Evolutionary conservation across 2,329 filamentous ascomycete genomes (phyloP).

Genomic region (Orbilia oligospora): DNA sequence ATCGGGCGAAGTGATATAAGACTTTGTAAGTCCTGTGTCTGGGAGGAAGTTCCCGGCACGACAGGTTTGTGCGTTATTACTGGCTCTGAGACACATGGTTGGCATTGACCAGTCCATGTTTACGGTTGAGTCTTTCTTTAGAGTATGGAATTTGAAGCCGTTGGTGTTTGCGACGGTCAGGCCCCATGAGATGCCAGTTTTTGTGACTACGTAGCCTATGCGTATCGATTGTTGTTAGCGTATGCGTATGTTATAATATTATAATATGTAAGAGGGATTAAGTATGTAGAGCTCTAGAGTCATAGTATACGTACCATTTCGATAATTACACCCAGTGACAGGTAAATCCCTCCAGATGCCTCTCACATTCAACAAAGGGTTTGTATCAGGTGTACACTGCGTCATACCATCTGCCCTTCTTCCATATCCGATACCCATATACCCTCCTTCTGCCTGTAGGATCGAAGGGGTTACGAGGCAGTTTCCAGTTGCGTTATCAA

Average conservation of each 20-base stretch:
- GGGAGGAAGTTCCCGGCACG: slow-evolving; percentile 35
- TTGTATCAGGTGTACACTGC: slow-evolving; percentile 34
- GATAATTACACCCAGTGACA: slow-evolving; percentile 13
- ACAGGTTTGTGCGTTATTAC: slow-evolving; percentile 12
- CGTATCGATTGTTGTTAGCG: neutral
- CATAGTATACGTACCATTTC: slow-evolving; percentile 27
- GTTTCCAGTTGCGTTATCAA: slow-evolving; percentile 18
- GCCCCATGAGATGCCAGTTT: slow-evolving; percentile 37
- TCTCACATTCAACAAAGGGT: slow-evolving; percentile 33
- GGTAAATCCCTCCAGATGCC: slow-evolving; percentile 27
- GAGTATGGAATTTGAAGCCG: slow-evolving; percentile 35
- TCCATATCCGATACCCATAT: slow-evolving; percentile 47
- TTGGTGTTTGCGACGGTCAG: slow-evolving; percentile 27
- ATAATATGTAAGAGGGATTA: no score
- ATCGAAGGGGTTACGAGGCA: slow-evolving; percentile 6
- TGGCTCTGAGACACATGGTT: slow-evolving; percentile 33
- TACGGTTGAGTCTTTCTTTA: slow-evolving; percentile 28
- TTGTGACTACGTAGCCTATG: slow-evolving; percentile 44
- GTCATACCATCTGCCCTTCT: slow-evolving; percentile 24
- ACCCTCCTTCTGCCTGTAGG: slow-evolving; percentile 4
- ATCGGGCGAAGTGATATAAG: slow-evolving; percentile 43
- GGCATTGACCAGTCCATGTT: slow-evolving; percentile 46
- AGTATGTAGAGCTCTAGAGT: neutral
- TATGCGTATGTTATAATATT: no score
- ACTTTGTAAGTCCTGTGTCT: slow-evolving; percentile 27